Percentiles rank a stretch among this genome's conserved stretches.
phyloP scores from a whole-genome alignment of 2,329 filamentous ascomycete species.

The Fusarium ambrosium region DNA sequence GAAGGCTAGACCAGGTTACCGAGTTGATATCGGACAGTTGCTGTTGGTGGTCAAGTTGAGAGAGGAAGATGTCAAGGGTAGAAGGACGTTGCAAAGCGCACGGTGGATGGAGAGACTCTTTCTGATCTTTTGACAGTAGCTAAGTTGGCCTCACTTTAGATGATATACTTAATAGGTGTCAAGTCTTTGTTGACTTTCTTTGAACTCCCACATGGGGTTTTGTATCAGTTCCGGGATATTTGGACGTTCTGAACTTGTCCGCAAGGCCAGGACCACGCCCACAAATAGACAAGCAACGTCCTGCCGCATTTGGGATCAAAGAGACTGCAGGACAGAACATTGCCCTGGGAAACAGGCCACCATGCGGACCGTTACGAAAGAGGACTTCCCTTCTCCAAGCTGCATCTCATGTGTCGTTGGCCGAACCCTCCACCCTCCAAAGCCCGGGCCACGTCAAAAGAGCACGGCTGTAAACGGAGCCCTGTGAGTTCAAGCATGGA shows the following conservation, averaged over 20 bases:
- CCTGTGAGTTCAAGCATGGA: conserved; percentile 32
- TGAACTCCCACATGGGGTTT: conserved; percentile 38
- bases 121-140: conserved; percentile 40
- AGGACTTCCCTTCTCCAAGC: conserved; percentile 38
- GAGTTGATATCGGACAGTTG: conserved; percentile 5
- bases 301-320: conserved; percentile 39
- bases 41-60: conserved; percentile 11
- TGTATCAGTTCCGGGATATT: conserved; percentile 35
- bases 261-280: conserved; percentile 42
- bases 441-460: conserved; percentile 36
- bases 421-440: conserved; percentile 31
- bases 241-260: conserved; percentile 30
- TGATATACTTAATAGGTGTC: conserved; percentile 22
- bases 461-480: conserved; percentile 30
- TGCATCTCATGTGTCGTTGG: conserved; percentile 47
- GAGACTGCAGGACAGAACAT: conserved; percentile 26
- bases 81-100: conserved; percentile 22
- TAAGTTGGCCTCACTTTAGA: conserved; percentile 36
- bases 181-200: conserved; percentile 44
- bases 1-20: not conserved
- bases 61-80: conserved; percentile 8
- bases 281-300: conserved; percentile 47
- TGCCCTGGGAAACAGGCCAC: conserved; percentile 39
- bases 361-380: conserved; percentile 38
- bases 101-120: conserved; percentile 21